phyloP scores from a whole-genome alignment of 2,329 filamentous ascomycete species.

The Fusarium kyushuense region DNA sequence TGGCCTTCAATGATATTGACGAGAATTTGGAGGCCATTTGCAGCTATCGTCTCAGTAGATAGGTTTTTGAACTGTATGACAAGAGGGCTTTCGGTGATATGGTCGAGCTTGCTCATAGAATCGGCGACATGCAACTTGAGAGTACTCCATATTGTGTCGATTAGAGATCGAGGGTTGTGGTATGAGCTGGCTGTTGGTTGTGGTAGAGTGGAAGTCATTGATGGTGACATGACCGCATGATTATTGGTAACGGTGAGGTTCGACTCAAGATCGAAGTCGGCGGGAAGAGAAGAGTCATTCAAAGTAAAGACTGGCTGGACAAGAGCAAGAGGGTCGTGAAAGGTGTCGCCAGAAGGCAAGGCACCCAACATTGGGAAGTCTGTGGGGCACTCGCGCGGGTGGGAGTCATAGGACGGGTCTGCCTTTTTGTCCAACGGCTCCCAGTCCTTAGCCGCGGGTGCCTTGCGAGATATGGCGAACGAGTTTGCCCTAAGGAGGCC shows the following conservation, averaged over 20 bases:
- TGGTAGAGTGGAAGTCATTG: constrained; percentile 25
- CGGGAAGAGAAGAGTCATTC: constrained; percentile 51
- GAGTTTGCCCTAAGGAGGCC: constrained; percentile 47
- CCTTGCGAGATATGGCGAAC: constrained; percentile 41
- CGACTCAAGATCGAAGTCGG: constrained; percentile 52
- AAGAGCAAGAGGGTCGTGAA: constrained; percentile 46
- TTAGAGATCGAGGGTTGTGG: constrained; percentile 50
- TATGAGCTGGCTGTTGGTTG: constrained; percentile 47
- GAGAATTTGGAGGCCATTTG: constrained; percentile 58
- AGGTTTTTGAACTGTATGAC: constrained; percentile 57
- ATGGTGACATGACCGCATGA: constrained; percentile 38
- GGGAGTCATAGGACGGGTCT: constrained; percentile 47
- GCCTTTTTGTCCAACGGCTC: constrained; percentile 48
- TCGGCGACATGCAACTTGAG: constrained; percentile 60
- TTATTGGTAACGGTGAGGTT: constrained; percentile 55
- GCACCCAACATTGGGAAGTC: constrained; percentile 54
- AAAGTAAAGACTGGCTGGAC: constrained; percentile 55
- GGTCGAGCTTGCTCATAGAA: constrained; percentile 59
- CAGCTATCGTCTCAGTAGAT: constrained; percentile 55
- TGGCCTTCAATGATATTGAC: constrained; percentile 55
- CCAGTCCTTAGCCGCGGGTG: constrained; percentile 42
- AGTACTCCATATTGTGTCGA: constrained; percentile 59
- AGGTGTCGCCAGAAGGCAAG: constrained; percentile 48
- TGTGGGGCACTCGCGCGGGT: constrained; percentile 59
- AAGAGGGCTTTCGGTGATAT: constrained; percentile 57